phyloP scores from a whole-genome alignment of 768 basidiomycete genomes.

The Phanerochaete carnosa region DNA sequence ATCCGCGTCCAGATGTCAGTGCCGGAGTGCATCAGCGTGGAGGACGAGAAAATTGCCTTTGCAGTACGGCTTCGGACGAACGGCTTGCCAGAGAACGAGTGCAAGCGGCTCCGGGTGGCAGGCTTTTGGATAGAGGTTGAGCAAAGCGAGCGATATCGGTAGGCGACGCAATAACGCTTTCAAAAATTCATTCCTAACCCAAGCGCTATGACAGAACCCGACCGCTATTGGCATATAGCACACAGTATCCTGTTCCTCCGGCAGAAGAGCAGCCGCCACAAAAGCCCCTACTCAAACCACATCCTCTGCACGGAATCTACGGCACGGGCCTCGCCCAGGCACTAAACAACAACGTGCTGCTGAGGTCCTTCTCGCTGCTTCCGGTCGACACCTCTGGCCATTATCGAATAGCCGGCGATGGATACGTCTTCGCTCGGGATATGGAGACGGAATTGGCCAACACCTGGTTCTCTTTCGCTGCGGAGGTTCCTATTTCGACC shows the following conservation, averaged over 20 bases:
- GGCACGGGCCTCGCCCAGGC: conserved; percentile 37
- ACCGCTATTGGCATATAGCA: conserved; percentile 38
- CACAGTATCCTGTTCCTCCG: conserved; percentile 56
- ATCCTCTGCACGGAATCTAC: conserved; percentile 46
- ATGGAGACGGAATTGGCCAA: conserved; percentile 22
- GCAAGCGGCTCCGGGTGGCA: conserved; percentile 53
- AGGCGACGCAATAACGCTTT: background rate
- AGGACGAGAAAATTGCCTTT: conserved; percentile 49
- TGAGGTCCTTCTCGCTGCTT: conserved; percentile 49
- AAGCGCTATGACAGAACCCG: conserved; percentile 31
- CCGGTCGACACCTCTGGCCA: conserved; percentile 38
- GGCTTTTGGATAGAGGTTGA: conserved; percentile 54
- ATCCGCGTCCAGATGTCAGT: conserved; percentile 64
- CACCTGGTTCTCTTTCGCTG: conserved; percentile 60
- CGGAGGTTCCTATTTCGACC: conserved; percentile 46
- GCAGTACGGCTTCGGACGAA: conserved; percentile 58
- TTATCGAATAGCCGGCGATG: conserved; percentile 47
- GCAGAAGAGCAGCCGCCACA: conserved; percentile 60
- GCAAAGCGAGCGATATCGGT: conserved; percentile 71
- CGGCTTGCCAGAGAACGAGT: conserved; percentile 43
- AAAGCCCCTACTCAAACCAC: conserved; percentile 50
- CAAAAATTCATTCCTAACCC: background rate
- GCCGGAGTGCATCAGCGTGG: conserved; percentile 49
- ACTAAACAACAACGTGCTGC: conserved; percentile 26
- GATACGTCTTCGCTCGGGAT: conserved; percentile 46